Conservation (phyloP, 2,329 filamentous ascomycete genomes). For the Paramyrothecium sp. region DNA sequence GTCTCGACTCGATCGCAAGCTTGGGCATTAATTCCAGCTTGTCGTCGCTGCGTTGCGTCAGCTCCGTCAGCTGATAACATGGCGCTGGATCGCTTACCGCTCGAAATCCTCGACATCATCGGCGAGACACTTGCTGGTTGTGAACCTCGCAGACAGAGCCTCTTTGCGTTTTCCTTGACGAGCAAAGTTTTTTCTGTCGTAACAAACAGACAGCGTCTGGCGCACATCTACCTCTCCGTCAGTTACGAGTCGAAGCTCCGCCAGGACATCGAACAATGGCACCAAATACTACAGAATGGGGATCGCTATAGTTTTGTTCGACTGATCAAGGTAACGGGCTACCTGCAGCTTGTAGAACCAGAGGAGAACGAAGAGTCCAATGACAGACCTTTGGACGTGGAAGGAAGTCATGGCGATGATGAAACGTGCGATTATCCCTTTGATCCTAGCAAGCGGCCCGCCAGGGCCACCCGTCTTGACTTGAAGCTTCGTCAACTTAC, state of each 20-base stretch:
- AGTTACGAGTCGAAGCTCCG: not conserved
- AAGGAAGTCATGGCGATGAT: not conserved
- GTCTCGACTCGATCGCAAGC: too few relatives aligned
- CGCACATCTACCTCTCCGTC: not conserved
- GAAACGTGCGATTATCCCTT: not conserved
- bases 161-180: not conserved
- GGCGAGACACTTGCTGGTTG: not conserved
- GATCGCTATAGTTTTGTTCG: not conserved
- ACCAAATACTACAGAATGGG: not conserved
- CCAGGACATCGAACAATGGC: not conserved
- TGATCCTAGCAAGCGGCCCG: not conserved
- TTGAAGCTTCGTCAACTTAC: constrained; percentile 13
- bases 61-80: too few relatives aligned
- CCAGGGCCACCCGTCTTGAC: not conserved
- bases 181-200: not conserved
- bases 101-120: not conserved
- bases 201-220: not conserved
- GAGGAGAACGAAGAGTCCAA: not conserved
- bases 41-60: too few relatives aligned
- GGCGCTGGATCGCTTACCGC: not conserved
- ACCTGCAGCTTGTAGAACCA: not conserved
- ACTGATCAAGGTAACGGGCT: not conserved
- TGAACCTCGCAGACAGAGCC: not conserved
- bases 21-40: too few relatives aligned
- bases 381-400: not conserved